phyloP scores from a whole-genome alignment of 768 basidiomycete genomes.

The Amanita thiersii region DNA sequence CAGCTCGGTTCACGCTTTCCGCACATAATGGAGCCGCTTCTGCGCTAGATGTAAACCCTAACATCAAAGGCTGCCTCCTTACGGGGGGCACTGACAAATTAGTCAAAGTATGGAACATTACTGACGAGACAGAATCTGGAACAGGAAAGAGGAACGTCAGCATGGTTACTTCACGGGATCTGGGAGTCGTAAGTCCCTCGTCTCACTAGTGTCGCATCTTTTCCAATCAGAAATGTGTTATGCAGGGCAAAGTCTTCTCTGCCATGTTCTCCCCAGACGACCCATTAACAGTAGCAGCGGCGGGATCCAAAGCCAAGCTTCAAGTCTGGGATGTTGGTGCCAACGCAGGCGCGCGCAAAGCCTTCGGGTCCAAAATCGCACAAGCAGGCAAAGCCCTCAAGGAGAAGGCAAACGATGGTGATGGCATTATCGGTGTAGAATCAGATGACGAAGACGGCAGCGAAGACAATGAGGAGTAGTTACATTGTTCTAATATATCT shows the following conservation, averaged over 20 bases:
- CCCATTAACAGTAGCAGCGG: constrained; percentile 87
- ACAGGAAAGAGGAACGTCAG: constrained; percentile 68
- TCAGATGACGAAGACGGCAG: constrained; percentile 28
- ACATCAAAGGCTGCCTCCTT: constrained; percentile 82
- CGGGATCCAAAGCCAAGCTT: constrained; percentile 87
- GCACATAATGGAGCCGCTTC: constrained; percentile 92
- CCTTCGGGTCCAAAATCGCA: constrained; percentile 71
- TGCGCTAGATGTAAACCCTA: constrained; percentile 84
- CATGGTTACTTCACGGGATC: constrained; percentile 79
- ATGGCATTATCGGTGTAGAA: constrained; percentile 64
- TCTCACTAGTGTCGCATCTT: not conserved
- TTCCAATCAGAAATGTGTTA: constrained; percentile 2
- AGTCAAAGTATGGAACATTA: constrained; percentile 94
- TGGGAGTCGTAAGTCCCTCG: constrained; percentile 65
- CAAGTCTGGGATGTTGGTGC: constrained; percentile 95
- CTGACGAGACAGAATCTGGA: constrained; percentile 40
- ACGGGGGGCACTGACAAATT: constrained; percentile 95
- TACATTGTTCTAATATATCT: no score
- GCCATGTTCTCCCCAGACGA: constrained; percentile 90
- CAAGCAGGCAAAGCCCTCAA: constrained; percentile 62
- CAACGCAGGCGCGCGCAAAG: constrained; percentile 75
- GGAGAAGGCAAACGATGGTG: constrained; percentile 46
- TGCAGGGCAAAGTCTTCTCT: constrained; percentile 94
- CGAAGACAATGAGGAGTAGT: no score
- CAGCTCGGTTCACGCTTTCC: constrained; percentile 78